These are phyloP conservation scores for Omphalea diandra DNA, from an alignment of 441 rosid genomes.

Conservation along the genomic window DNA sequence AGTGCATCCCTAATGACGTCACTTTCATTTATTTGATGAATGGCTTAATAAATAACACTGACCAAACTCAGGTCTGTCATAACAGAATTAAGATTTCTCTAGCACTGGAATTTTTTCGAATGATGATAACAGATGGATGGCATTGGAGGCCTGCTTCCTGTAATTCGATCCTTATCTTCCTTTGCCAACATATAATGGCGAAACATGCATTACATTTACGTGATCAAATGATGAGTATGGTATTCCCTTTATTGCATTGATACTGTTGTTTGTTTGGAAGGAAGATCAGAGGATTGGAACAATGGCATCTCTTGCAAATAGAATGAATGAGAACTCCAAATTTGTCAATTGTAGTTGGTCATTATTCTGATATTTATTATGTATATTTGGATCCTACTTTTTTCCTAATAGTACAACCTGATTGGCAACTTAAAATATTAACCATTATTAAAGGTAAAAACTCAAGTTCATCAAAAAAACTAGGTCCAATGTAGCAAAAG, in stretches of 20 bases:
- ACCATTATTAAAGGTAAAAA: too few relatives aligned
- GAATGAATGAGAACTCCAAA: constrained; percentile 43
- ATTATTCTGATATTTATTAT: too few relatives aligned
- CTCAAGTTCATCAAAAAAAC: too few relatives aligned
- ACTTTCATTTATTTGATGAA: constrained; percentile 64
- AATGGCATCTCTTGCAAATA: constrained; percentile 37
- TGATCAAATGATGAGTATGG: constrained; percentile 51
- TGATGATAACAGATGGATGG: constrained; percentile 68
- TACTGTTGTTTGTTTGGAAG: constrained; percentile 66
- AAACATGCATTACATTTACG: constrained; percentile 52
- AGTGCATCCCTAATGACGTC: constrained; percentile 65
- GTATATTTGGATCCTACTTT: too few relatives aligned
- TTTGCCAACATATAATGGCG: constrained; percentile 65
- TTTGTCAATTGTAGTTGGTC: too few relatives aligned
- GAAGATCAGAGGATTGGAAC: constrained; percentile 56
- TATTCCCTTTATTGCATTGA: constrained; percentile 50
- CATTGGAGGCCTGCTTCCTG: constrained; percentile 47
- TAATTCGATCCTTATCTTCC: constrained; percentile 56
- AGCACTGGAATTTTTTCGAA: constrained; percentile 45
- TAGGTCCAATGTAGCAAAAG: too few relatives aligned
- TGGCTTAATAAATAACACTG: constrained; percentile 48
- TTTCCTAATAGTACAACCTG: too few relatives aligned
- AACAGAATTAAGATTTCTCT: constrained; percentile 36
- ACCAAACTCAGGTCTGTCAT: constrained; percentile 22
- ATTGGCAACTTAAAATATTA: too few relatives aligned